Conservation (phyloP, 331 rosid species). For the Acacia concinna region DNA sequence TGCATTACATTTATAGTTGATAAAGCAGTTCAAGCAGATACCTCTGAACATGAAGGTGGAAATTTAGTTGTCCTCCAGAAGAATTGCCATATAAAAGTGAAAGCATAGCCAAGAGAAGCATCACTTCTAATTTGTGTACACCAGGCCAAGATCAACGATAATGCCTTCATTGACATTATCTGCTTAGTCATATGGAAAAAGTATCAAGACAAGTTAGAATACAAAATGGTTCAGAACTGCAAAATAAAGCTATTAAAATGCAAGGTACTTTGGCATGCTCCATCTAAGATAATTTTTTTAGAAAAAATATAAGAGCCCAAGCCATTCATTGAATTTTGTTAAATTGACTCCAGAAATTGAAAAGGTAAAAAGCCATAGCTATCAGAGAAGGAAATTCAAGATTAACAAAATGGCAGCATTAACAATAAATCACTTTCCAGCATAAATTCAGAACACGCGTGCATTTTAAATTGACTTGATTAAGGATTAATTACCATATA, state of each 20-base stretch:
- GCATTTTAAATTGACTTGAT: not conserved
- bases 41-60: slow-evolving; percentile 70
- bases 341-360: slow-evolving; percentile 9
- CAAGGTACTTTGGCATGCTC: slow-evolving; percentile 12
- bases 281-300: not conserved
- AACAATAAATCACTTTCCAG: slow-evolving; percentile 8
- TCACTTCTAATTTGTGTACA: slow-evolving; percentile 51
- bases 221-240: not conserved
- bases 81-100: slow-evolving; percentile 73
- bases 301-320: not conserved
- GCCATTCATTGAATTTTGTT: slow-evolving; percentile 12
- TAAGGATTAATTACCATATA: not conserved
- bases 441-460: not conserved
- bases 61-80: slow-evolving; percentile 66
- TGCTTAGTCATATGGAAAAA: slow-evolving; percentile 38
- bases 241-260: slow-evolving; percentile 2
- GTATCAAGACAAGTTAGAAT: slow-evolving; percentile 26
- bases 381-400: slow-evolving; percentile 5
- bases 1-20: slow-evolving; percentile 3
- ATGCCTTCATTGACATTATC: slow-evolving; percentile 71
- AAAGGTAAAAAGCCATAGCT: slow-evolving; percentile 17
- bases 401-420: slow-evolving; percentile 21
- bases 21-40: slow-evolving; percentile 34
- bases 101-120: slow-evolving; percentile 43
- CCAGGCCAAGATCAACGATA: slow-evolving; percentile 63